Evolutionary conservation across 2,329 filamentous ascomycete genomes (phyloP), one percentile per base, ranked within the genome.

Genomic region (Stemphylium vesicarium): DNA sequence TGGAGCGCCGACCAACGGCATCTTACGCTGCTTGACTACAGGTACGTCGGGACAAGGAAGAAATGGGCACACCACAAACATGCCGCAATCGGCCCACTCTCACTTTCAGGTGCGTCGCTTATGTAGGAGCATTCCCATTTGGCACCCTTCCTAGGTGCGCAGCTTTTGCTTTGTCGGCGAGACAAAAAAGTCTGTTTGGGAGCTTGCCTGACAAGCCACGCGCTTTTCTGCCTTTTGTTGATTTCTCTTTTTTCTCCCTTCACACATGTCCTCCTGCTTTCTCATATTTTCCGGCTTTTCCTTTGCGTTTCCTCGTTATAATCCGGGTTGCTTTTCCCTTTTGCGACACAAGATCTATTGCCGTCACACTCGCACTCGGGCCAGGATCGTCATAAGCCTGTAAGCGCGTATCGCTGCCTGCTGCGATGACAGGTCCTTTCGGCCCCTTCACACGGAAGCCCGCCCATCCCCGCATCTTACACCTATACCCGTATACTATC

Each of bases 1-100:
- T 40, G 51, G 53, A 59, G 52, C 43, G 45, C 26, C 47, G 52
- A 36, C 60, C 58, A 62, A 55, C 55, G 35, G 53, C 39, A 54
- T 50, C 5, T 36, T 36, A 35, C 24, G 45, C 35, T 47, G 35
- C 32, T 50, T 44, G 46, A 52, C 31, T 54, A 49, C 52, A 36
- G 42, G 47, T 38, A 49, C 18, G 22, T 26, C 33, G 39, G 22
- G 45, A 32, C 48, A 39, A 38, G 39, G 26, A 33, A 39, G 20
- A 33, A 24, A 43, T 37, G 9, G 32, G 29, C 15, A 29, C 43
- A 31, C 35, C 44, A 32, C 44, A 24, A 15, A 36, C 43, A 33
- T 36, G 39, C 26, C 26, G 36, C 38, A 38, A 18, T 53, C 38
- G 43, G 26, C 43, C 31, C 50, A 50, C 29, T 12, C 8, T 29